These are phyloP conservation scores for Mucor sp. DNA, from an alignment of 371 early-diverging fungal genomes.

Conservation along the genomic window DNA sequence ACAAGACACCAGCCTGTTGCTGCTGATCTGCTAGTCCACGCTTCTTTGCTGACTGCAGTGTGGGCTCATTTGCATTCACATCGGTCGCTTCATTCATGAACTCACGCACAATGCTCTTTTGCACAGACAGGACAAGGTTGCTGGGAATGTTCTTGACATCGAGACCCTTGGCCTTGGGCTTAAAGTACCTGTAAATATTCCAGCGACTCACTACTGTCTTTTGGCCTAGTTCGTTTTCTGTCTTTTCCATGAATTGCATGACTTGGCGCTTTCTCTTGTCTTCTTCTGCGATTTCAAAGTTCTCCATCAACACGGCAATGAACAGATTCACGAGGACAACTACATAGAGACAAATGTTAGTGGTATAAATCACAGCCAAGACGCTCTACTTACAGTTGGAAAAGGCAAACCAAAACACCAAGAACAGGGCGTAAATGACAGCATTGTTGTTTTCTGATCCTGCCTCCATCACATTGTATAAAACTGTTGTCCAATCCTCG, in stretches of 20 bases:
- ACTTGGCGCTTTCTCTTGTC: conserved; percentile 62
- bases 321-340: conserved; percentile 67
- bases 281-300: conserved; percentile 65
- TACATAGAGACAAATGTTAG: conserved; percentile 10
- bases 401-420: conserved; percentile 63
- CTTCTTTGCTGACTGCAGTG: background rate
- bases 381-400: conserved; percentile 58
- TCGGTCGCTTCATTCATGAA: conserved; percentile 44
- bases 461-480: conserved; percentile 57
- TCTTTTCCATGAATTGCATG: conserved; percentile 44
- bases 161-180: conserved; percentile 50
- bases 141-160: conserved; percentile 44
- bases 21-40: background rate
- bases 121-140: conserved; percentile 44
- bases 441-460: conserved; percentile 41
- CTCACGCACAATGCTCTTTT: conserved; percentile 53
- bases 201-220: conserved; percentile 52
- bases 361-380: background rate
- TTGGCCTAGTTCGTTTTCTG: conserved; percentile 38
- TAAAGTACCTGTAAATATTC: conserved; percentile 58
- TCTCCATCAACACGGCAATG: conserved; percentile 70
- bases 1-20: background rate
- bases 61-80: background rate
- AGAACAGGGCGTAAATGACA: conserved; percentile 54
- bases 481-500: conserved; percentile 68